Base-by-base conservation (phyloP, 805 yeast genomes). In the Phaffomyces antillensis region DNA sequence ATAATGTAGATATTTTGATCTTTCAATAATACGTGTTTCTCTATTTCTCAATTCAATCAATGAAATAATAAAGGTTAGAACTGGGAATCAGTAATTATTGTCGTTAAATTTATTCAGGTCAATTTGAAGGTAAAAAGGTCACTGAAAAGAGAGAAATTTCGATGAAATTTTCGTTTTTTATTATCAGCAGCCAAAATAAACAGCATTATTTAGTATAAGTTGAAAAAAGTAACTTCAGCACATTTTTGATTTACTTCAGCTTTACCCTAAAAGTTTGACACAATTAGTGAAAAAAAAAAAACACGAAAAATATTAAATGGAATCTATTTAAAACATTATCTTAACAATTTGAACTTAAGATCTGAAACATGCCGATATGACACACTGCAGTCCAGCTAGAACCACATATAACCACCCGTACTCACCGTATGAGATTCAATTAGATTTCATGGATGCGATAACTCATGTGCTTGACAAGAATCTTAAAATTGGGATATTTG, bases 401-500 rank as follows among this genome's bases (percentile, higher is more conserved):
- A 45, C 39, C 7, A 50, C 51, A 20, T 86, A 73, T 62, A 66
- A 75, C 56, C 97, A 90, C 60, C 98, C 98, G 1, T 90, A 72
- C 59, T 57, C 62, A 39, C 97, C 98, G 0, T 90, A 90, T 61
- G 71, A 69, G 24, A 88, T 89, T 49, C 98, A 90, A 60, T 37
- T 73, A 20, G 75, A 81, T 47, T 73, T 90, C 52, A 90, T 90
- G 97, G 66, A 69, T 28, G 75, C 81, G 18, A 72, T 91, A n/a
- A 84, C 84, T 53, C 75, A 75, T 23, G 72, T 86, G 2, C 68
- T 90, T 16, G 68, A 70, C 5, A 68, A 71, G 11, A 61, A 56
- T 37, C 75, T 70, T 54, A 86, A 84, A 58, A 68, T 90, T 2
- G 96, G 95, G 0, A 70, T 90, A 2, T 82, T 90, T 56, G 97